Percentiles rank a stretch among this genome's conserved stretches.
Conservation (phyloP, 345 rosid species). For the Pugionium dolabratum region DNA sequence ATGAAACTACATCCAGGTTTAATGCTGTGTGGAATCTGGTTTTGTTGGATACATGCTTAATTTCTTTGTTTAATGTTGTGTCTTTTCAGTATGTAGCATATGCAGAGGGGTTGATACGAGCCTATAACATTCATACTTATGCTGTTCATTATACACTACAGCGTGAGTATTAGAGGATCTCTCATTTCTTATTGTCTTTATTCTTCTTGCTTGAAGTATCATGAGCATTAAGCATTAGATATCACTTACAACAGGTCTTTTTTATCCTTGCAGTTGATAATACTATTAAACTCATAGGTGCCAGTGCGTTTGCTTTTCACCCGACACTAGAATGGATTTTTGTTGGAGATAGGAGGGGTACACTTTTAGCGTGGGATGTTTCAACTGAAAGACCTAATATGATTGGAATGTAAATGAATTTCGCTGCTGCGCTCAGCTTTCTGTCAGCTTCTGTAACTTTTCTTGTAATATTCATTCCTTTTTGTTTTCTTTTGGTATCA, state of each 20-base stretch:
- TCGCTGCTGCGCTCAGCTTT: not conserved
- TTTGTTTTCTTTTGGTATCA: conserved; percentile 18
- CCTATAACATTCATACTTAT: conserved; percentile 91
- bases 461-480: not conserved
- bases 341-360: conserved; percentile 97
- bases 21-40: not conserved
- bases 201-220: conserved; percentile 17
- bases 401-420: conserved; percentile 86
- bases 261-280: conserved; percentile 70
- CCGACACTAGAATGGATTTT: conserved; percentile 94
- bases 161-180: conserved; percentile 53
- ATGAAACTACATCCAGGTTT: conserved; percentile 15
- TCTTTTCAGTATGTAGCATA: conserved; percentile 89
- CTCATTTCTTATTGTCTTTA: conserved; percentile 8
- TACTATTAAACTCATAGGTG: conserved; percentile 90
- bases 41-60: conserved; percentile 8
- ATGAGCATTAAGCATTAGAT: conserved; percentile 13
- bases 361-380: conserved; percentile 98
- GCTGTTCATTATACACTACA: conserved; percentile 91
- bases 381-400: conserved; percentile 93
- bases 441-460: conserved; percentile 2
- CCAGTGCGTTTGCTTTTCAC: conserved; percentile 94
- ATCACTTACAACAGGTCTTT: conserved; percentile 10
- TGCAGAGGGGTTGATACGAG: conserved; percentile 96
- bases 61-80: conserved; percentile 19